Base-by-base conservation (phyloP, 352 stramenopile species). In the Pythium apleroticum region DNA sequence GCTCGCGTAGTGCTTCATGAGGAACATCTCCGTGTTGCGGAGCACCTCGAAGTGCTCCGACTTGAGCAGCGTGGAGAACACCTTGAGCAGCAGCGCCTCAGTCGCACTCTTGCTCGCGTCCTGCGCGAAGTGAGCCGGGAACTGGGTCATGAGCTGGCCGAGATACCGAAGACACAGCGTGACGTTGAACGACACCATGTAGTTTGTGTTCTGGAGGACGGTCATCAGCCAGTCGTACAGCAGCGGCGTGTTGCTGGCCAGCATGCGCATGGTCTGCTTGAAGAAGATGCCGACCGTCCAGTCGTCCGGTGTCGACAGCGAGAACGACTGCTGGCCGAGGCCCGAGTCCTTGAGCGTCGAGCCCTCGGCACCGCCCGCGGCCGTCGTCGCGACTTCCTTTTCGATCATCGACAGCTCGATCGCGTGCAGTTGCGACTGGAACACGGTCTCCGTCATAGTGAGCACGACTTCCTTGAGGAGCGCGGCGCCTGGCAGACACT, bases 1-100 rank as follows among this genome's bases (percentile, higher is more conserved):
- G 0, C 55, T 49, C 17, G 27, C 58, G 39, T 88, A 91, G 65
- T 87, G 74, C 70, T 84, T 80, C 49, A 91, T 74, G 50, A 93
- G 57, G 60, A 93, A 91, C 11, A 93, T 60, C 62, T 88, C 69
- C 2, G 84, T 78, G 41, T 68, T 64, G 66, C 89, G 90, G 11
- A 93, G 61, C 50, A 93, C 81, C 63, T 87, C 74, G 46, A 86
- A 91, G 60, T 93, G 84, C 57, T 91, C 81, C 19, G 84, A 91
- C 24, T 79, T 72, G 24, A 93, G 55, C 31, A 93, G 69, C 25
- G 71, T 75, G 25, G 78, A 73, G 57, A 93, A 91, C 19, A 91
- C 72, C 41, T 78, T 80, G 6, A 50, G 41, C 28, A 90, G 60
- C 43, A 76, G 63, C 58, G 73, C 63, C 8, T 75, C 55, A 11